Base-by-base conservation (phyloP, 2,329 filamentous ascomycete species). In the Triangularia setosa region DNA sequence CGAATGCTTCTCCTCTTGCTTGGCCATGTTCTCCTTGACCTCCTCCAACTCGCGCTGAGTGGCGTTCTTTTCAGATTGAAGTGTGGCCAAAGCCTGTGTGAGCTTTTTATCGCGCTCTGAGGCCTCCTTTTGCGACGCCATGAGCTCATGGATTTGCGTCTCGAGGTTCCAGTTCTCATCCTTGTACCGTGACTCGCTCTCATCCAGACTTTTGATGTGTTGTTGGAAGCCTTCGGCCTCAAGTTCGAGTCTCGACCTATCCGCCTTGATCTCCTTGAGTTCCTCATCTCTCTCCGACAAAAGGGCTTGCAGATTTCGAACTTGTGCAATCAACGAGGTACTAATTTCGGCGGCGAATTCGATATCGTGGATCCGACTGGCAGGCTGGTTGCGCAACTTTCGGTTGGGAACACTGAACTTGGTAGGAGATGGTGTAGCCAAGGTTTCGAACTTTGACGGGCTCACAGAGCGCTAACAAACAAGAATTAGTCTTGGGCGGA, bases 151-250 rank as follows among this genome's bases (percentile, higher is more conserved):
- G 23, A 96, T 84, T 71, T 93, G 91, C 0, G 93, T 96, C 77
- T 99, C 95, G 40, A 99, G 84, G 68, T 91, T 94, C 95, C 95
- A 99, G 75, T 98, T 99, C 77, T 98, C 95, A 73, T 99, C 95
- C 78, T 97, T 98, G 80, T 96, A 97, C 60, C 92, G 89, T 72
- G 96, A 90, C 76, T 99, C 95, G 74, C 91, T 97, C 77, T 99
- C 95, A 71, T 97, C 93, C 48, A 97, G 81, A 6, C 86, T 85
- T 73, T 91, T 90, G 68, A 98, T 81, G 33, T 93, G 87, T 75
- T 96, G 91, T 61, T 90, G 85, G 68, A 96, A 86, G 2, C 85
- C 87, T 74, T 96, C 90, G 0, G 88, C 85, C 69, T 97, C 93
- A 33, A 91, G 84, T 75, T 98, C 93, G 35, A 98, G 82, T 66